These are phyloP conservation scores for Ogataea sp. DNA, from an alignment of 805 yeast species.

Conservation along the genomic window DNA sequence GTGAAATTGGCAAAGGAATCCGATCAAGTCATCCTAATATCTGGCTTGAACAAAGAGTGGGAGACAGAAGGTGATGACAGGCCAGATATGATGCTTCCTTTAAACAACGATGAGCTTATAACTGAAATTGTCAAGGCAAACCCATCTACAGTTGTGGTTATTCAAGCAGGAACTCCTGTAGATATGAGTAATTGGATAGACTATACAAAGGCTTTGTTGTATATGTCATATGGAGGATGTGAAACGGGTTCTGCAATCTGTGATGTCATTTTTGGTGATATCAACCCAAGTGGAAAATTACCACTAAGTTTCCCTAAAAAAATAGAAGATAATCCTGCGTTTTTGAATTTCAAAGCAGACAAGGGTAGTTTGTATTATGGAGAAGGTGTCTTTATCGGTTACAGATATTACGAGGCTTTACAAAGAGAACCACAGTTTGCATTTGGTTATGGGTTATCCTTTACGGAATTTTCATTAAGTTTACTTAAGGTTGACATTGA, in stretches of 20 bases:
- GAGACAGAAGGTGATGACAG: constrained; percentile 35
- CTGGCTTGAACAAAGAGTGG: constrained; percentile 28
- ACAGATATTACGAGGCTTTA: constrained; percentile 33
- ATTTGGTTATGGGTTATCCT: constrained; percentile 37
- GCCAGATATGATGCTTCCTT: constrained; percentile 28
- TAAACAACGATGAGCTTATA: constrained; percentile 25
- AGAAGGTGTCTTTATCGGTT: constrained; percentile 38
- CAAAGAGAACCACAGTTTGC: constrained; percentile 30
- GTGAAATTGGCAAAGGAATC: constrained; percentile 24
- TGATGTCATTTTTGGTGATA: constrained; percentile 35
- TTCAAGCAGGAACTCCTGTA: constrained; percentile 34
- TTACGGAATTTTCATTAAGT: constrained; percentile 29
- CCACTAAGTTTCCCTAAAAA: constrained; percentile 31
- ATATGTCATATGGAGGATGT: constrained; percentile 32
- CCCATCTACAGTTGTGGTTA: constrained; percentile 27
- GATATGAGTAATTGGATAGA: constrained; percentile 30
- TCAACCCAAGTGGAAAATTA: constrained; percentile 35
- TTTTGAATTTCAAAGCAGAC: constrained; percentile 27
- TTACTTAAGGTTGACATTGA: too few species aligned
- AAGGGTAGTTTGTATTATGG: constrained; percentile 33
- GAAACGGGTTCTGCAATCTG: constrained; percentile 36
- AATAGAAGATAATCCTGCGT: constrained; percentile 28
- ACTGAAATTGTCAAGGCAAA: constrained; percentile 25
- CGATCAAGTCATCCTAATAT: constrained; percentile 28
- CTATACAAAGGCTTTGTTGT: constrained; percentile 23